Evolutionary conservation across 2,329 filamentous ascomycete genomes (phyloP).

Genomic region (Graphium sp.): DNA sequence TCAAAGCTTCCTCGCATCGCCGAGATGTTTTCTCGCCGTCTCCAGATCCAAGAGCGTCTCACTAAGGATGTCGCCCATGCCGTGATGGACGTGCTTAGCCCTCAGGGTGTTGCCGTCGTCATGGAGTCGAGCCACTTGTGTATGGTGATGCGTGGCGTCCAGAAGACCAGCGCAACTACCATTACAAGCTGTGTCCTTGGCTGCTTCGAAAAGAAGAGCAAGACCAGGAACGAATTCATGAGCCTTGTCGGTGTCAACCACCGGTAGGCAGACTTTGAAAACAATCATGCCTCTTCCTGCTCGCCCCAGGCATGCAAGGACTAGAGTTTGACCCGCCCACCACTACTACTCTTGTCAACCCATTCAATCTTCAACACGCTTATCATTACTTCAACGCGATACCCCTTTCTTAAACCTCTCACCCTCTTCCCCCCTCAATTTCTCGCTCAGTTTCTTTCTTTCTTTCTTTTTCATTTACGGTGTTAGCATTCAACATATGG

Average conservation of each 20-base stretch:
- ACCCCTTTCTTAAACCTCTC: too few relatives aligned
- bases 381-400: too few relatives aligned
- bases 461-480: background rate
- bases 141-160: slow-evolving; percentile 98
- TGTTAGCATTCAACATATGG: too few relatives aligned
- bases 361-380: too few relatives aligned
- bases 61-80: slow-evolving; percentile 94
- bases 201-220: slow-evolving; percentile 80
- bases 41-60: slow-evolving; percentile 91
- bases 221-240: slow-evolving; percentile 91
- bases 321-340: too few relatives aligned
- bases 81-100: slow-evolving; percentile 81
- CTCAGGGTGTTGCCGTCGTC: slow-evolving; percentile 88
- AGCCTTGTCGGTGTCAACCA: too few relatives aligned
- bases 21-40: slow-evolving; percentile 84
- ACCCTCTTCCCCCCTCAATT: too few relatives aligned
- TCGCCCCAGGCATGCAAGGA: too few relatives aligned
- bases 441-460: background rate
- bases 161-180: slow-evolving; percentile 74
- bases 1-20: slow-evolving; percentile 92
- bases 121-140: slow-evolving; percentile 95
- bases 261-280: too few relatives aligned
- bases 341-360: too few relatives aligned
- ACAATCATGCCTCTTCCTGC: too few relatives aligned
- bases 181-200: slow-evolving; percentile 97